phyloP scores from a whole-genome alignment of 1,284 basidiomycete genomes.

The Trichosporon coremiiforme region DNA sequence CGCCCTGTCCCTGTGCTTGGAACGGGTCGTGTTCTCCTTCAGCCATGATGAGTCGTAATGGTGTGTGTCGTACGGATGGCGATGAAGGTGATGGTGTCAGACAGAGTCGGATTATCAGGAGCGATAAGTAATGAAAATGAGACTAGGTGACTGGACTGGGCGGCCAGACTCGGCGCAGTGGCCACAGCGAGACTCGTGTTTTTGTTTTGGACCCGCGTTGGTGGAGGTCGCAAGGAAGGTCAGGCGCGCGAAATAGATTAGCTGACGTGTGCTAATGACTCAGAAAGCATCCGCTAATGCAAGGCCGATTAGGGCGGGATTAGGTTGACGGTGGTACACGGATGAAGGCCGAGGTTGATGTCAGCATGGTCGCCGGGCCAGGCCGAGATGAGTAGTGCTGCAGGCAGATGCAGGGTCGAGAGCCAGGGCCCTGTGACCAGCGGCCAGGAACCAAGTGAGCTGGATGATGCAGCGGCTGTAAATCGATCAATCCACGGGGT shows the following conservation, averaged over 20 bases:
- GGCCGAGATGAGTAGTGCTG: neutral
- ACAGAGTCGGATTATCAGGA: neutral
- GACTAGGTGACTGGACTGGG: neutral
- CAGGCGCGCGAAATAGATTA: conserved; percentile 10
- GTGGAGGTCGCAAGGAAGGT: conserved; percentile 6
- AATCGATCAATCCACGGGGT: neutral
- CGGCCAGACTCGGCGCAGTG: neutral
- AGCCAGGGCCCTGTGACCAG: neutral
- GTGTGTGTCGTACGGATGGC: neutral
- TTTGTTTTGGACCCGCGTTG: conserved; percentile 20
- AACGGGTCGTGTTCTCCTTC: conserved; percentile 47
- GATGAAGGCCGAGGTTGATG: conserved; percentile 6
- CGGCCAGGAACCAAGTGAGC: neutral
- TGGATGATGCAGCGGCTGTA: neutral
- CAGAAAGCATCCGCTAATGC: conserved; percentile 9
- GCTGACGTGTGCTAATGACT: conserved; percentile 23
- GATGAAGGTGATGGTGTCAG: neutral
- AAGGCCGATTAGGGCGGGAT: neutral
- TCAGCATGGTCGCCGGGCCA: neutral
- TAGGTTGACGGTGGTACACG: neutral
- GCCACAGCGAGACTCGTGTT: neutral
- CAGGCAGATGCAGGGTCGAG: neutral
- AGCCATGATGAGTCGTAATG: conserved; percentile 28
- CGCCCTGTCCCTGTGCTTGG: conserved; percentile 38
- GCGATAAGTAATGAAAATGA: conserved; percentile 10